These are phyloP conservation scores for Mortierella sp. DNA, from an alignment of 371 early-diverging fungal genomes.

Conservation along the genomic window DNA sequence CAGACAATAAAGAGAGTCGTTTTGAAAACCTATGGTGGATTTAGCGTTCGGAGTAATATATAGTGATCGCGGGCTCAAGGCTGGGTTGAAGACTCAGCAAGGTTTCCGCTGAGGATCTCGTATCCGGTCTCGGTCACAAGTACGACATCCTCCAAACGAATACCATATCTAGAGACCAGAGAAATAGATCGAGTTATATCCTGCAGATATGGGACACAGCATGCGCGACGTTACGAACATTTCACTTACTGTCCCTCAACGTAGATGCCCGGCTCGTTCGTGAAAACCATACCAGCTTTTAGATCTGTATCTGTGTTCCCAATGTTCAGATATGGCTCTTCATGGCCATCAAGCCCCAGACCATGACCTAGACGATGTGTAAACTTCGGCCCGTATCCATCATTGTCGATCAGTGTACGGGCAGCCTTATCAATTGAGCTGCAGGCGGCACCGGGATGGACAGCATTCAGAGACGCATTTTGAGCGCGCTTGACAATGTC, in stretches of 20 bases:
- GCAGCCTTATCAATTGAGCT: slow-evolving; percentile 67
- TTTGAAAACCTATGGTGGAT: too few species aligned
- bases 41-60: too few species aligned
- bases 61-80: slow-evolving; percentile 46
- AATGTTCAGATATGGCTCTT: slow-evolving; percentile 70
- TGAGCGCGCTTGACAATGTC: slow-evolving; percentile 64
- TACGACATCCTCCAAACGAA: slow-evolving; percentile 71
- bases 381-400: slow-evolving; percentile 62
- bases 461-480: slow-evolving; percentile 55
- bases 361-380: slow-evolving; percentile 73
- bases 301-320: slow-evolving; percentile 60
- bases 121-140: slow-evolving; percentile 61
- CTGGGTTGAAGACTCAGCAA: slow-evolving; percentile 62
- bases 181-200: background rate
- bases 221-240: background rate
- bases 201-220: background rate
- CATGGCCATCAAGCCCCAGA: slow-evolving; percentile 69
- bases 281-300: slow-evolving; percentile 66
- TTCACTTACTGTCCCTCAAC: slow-evolving; percentile 53
- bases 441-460: slow-evolving; percentile 51
- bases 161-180: slow-evolving; percentile 55
- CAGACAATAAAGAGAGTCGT: too few species aligned
- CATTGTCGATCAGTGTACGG: slow-evolving; percentile 57
- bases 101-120: slow-evolving; percentile 62
- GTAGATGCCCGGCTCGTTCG: slow-evolving; percentile 72